These are phyloP conservation scores for Syzygium jambos DNA, from an alignment of 345 rosid genomes.

Conservation along the genomic window DNA sequence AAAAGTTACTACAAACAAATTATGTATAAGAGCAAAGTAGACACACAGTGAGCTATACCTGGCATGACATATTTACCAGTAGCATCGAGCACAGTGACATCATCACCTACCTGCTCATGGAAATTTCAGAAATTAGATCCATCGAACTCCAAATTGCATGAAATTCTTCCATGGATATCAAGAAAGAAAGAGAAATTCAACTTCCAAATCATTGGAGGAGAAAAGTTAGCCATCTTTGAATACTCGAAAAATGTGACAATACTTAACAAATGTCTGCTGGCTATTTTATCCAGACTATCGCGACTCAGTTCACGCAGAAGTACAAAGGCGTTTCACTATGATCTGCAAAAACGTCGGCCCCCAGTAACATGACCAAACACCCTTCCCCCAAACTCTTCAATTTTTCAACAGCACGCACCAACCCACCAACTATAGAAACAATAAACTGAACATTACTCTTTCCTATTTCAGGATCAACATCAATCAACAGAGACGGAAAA, in stretches of 20 bases:
- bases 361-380: neutral
- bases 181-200: neutral
- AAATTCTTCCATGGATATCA: neutral
- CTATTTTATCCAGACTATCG: neutral
- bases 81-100: constrained; percentile 81
- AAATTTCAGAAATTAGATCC: neutral
- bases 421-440: neutral
- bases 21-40: neutral
- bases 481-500: neutral
- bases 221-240: neutral
- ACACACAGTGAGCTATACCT: constrained; percentile 29
- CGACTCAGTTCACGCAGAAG: neutral
- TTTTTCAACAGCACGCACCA: neutral
- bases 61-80: constrained; percentile 95
- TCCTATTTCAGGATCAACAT: neutral
- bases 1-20: neutral
- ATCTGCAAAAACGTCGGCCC: neutral
- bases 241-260: neutral
- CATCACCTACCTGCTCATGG: constrained; percentile 64
- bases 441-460: neutral
- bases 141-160: neutral
- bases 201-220: neutral
- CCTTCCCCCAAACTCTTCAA: neutral
- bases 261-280: neutral
- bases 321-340: neutral